Evolutionary conservation across 345 rosid genomes (phyloP).

Genomic region (Citrus medica): DNA sequence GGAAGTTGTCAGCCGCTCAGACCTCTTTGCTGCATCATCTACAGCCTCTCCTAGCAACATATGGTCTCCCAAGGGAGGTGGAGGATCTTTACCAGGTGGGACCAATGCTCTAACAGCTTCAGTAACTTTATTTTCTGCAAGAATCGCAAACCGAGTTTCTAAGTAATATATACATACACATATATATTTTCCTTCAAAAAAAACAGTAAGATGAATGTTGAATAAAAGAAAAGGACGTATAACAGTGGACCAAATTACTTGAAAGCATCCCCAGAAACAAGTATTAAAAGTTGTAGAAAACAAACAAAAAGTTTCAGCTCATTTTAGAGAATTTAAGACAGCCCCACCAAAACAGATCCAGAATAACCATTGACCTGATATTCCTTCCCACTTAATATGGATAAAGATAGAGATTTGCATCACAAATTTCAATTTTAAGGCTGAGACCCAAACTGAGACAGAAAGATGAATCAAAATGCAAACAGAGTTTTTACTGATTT

Average conservation of each 20-base stretch:
- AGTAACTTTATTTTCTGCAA: constrained; percentile 56
- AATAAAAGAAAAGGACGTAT: background rate
- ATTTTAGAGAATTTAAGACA: background rate
- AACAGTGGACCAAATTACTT: background rate
- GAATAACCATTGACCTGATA: background rate
- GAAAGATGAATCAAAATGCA: background rate
- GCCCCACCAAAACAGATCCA: background rate
- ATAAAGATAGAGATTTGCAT: background rate
- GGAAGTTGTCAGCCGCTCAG: constrained; percentile 39
- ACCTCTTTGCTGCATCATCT: constrained; percentile 42
- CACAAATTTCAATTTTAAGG: background rate
- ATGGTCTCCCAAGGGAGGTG: constrained; percentile 64
- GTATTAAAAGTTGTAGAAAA: background rate
- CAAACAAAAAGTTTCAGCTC: background rate
- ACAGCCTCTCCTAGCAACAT: constrained; percentile 28
- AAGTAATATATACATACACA: no score
- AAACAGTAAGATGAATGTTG: background rate
- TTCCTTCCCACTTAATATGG: background rate
- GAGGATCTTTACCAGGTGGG: constrained; percentile 70
- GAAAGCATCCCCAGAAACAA: background rate
- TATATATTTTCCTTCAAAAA: background rate
- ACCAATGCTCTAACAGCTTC: constrained; percentile 60
- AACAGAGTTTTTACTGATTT: background rate
- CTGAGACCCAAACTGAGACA: background rate
- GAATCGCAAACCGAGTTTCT: constrained; percentile 2